Evolutionary conservation across 2,329 filamentous ascomycete species (phyloP).

Genomic region (Malbranchea cinnamomea): DNA sequence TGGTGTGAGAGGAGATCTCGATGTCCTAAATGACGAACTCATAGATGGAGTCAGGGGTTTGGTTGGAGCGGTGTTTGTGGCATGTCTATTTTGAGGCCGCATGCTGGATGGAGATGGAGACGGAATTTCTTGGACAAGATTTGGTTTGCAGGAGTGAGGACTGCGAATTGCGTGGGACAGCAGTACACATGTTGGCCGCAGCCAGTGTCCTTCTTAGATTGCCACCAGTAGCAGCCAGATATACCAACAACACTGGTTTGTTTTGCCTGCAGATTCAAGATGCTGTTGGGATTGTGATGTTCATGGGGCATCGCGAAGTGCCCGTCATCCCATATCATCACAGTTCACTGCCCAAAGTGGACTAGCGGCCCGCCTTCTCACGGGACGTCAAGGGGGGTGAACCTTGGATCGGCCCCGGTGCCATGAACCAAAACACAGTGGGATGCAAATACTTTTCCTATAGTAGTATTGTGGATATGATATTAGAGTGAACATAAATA

Average conservation of each 20-base stretch:
- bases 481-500: too few species aligned
- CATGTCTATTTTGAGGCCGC: slow-evolving; percentile 38
- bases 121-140: slow-evolving; percentile 15
- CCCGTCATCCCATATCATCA: too few species aligned
- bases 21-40: slow-evolving; percentile 41
- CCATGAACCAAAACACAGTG: too few species aligned
- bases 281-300: slow-evolving; percentile 6
- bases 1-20: slow-evolving; percentile 43
- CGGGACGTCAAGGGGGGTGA: too few species aligned
- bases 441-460: too few species aligned
- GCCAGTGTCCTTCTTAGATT: slow-evolving; percentile 10
- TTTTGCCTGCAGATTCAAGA: too few species aligned
- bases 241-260: too few species aligned
- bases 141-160: slow-evolving; percentile 34
- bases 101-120: slow-evolving; percentile 16
- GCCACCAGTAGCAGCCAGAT: too few species aligned
- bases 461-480: too few species aligned
- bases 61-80: slow-evolving; percentile 33
- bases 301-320: slow-evolving; percentile 3
- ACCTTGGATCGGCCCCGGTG: too few species aligned
- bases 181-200: slow-evolving; percentile 23
- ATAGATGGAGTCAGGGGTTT: slow-evolving; percentile 55
- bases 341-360: slow-evolving; percentile 6
- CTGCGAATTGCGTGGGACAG: slow-evolving; percentile 20
- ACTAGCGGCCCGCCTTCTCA: too few species aligned